A percentile compares a stretch with the other conserved stretches of the same genome.
Evolutionary conservation across 768 basidiomycete genomes (phyloP).

Genomic region (Auricularia auricula-judae): DNA sequence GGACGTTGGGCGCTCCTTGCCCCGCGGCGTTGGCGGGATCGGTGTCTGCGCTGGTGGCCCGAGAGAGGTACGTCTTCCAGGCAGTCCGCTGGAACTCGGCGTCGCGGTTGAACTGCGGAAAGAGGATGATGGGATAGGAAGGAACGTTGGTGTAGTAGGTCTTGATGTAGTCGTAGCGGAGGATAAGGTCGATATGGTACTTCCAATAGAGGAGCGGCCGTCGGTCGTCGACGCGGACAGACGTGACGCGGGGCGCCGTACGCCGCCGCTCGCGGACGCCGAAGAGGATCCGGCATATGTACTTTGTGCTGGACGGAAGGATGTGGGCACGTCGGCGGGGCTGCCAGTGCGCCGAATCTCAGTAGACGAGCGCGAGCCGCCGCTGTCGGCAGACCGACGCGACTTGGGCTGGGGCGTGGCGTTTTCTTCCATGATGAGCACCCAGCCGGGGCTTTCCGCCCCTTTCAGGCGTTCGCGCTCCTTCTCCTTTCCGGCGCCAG

Average conservation of each 20-base stretch:
- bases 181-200: conserved; percentile 21
- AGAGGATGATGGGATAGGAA: conserved; percentile 15
- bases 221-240: conserved; percentile 46
- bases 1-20: neutral
- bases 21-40: neutral
- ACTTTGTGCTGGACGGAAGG: conserved; percentile 42
- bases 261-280: conserved; percentile 27
- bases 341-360: conserved; percentile 53
- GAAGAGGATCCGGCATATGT: conserved; percentile 32
- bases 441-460: conserved; percentile 45
- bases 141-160: conserved; percentile 64
- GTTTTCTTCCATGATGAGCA: conserved; percentile 74
- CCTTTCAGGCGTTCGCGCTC: conserved; percentile 4
- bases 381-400: conserved; percentile 51
- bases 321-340: conserved; percentile 29
- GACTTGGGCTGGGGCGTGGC: conserved; percentile 19
- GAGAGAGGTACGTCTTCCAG: neutral
- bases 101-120: neutral
- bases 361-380: conserved; percentile 24
- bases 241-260: conserved; percentile 61
- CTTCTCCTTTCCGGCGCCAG: neutral
- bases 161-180: conserved; percentile 51
- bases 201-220: conserved; percentile 25
- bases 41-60: neutral
- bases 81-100: neutral